phyloP scores from a whole-genome alignment of 495 filamentous ascomycete genomes.

The Penicillium paxilli region DNA sequence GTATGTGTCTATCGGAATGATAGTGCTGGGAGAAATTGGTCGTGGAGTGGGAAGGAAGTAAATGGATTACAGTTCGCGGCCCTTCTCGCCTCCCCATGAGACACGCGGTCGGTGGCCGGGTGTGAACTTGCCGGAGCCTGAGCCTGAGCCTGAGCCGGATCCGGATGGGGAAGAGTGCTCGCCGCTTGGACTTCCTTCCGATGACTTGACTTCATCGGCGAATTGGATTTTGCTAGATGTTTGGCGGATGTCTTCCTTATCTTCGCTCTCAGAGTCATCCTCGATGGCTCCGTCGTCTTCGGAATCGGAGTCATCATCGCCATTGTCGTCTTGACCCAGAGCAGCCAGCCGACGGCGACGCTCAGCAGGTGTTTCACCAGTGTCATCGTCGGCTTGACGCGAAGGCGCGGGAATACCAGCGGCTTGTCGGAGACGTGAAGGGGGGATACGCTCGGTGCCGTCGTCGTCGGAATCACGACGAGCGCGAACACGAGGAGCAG shows the following conservation, averaged over 20 bases:
- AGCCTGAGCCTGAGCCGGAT: conserved; percentile 12
- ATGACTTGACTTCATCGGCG: conserved; percentile 31
- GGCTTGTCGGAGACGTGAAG: conserved; percentile 38
- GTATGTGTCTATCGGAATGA: not conserved
- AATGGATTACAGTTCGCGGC: conserved; percentile 12
- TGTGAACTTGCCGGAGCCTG: conserved; percentile 1
- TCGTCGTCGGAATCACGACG: conserved; percentile 59
- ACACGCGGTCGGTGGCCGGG: conserved; percentile 23
- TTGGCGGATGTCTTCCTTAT: conserved; percentile 23
- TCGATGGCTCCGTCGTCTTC: conserved; percentile 31
- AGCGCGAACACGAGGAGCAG: conserved; percentile 25
- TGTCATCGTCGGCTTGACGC: conserved; percentile 40
- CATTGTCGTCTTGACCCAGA: conserved; percentile 61
- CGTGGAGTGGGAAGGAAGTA: not conserved
- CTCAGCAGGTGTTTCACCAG: conserved; percentile 79
- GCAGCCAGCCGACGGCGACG: conserved; percentile 80
- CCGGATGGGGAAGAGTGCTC: conserved; percentile 24
- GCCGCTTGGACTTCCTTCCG: conserved; percentile 1
- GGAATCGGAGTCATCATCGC: conserved; percentile 63
- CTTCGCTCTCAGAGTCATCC: conserved; percentile 34
- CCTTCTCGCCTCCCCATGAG: conserved; percentile 33
- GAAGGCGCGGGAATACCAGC: conserved; percentile 32
- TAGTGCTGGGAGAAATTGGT: not conserved
- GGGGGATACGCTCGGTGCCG: conserved; percentile 56
- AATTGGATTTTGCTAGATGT: conserved; percentile 32